Evolutionary conservation across 1,284 basidiomycete species (phyloP).

Genomic region (Trichosporon sp.): DNA sequence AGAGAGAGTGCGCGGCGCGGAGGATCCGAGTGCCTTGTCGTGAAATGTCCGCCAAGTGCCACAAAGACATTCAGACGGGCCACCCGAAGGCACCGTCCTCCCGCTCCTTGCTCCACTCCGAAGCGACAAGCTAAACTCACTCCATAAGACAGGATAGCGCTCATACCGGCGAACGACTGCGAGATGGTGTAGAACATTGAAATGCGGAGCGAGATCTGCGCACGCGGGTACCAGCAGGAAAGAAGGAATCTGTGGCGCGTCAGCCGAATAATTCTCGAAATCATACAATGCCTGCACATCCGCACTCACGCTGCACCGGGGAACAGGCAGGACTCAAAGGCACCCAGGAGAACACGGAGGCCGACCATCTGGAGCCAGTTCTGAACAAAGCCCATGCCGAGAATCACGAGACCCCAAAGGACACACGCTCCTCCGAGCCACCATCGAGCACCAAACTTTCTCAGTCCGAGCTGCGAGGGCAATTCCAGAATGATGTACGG

Average conservation of each 20-base stretch:
- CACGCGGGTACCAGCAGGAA: background rate
- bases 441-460: conserved; percentile 17
- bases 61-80: background rate
- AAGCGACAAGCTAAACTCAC: conserved; percentile 13
- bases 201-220: conserved; percentile 8
- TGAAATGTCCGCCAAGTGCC: background rate
- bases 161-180: conserved; percentile 1
- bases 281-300: too few relatives aligned
- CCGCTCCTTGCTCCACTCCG: background rate
- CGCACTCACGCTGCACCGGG: conserved; percentile 41
- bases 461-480: conserved; percentile 20
- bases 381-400: conserved; percentile 35
- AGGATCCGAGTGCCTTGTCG: too few relatives aligned
- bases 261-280: conserved; percentile 35
- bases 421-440: conserved; percentile 17
- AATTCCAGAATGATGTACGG: conserved; percentile 46
- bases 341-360: conserved; percentile 42
- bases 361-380: conserved; percentile 26
- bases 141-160: conserved; percentile 11
- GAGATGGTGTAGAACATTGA: conserved; percentile 11
- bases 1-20: too few relatives aligned
- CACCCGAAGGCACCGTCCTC: background rate
- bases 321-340: conserved; percentile 44
- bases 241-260: conserved; percentile 46
- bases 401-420: conserved; percentile 40